Base-by-base conservation (phyloP, 495 filamentous ascomycete species). In the Cercophora samala region DNA sequence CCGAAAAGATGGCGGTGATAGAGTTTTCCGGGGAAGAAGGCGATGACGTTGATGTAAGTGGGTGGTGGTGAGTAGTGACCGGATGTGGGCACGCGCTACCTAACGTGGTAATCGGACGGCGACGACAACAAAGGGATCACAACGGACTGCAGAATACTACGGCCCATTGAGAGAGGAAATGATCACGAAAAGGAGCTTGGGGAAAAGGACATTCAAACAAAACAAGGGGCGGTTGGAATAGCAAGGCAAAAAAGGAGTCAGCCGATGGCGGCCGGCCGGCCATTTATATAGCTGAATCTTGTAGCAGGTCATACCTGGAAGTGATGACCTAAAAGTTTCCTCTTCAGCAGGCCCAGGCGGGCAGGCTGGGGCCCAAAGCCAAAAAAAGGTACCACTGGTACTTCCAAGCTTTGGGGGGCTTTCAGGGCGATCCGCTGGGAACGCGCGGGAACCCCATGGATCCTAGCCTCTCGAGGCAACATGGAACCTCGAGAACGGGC, bases 281-380 rank as follows among this genome's bases (percentile, higher is more conserved):
- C 64, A 18, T 37, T 74, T 74, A 74, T 74, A 75, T 73, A 70
- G 68, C 55, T 68, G 64, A 53, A 23, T 9, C 32, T 63, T 59
- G 63, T 55, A 70, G 66, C 53, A 71, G 68, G 68, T 66, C 55
- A 51, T 29, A 66, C 67, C 66, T 70, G 67, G 62, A 61, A 69
- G 66, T 67, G 69, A 76, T 76, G 74, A 75, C 71, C 69, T 70
- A 75, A 76, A 74, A 70, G 21, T 72, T 73, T 75, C 66, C 66
- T 46, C 37, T 69, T 25, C 68, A 64, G 26, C 60, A 70, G 68
- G 62, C 46, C 72, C 70, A 70, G 66, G 55, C 66, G 51, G 66
- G 65, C 37, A 68, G 70, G 63, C 66, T 70, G 66, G 69, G 73
- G 64, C 53, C 68, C 62, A 21, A 29, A 51, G 58, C 42, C 55